Evolutionary conservation across 2,329 filamentous ascomycete species (phyloP).

Genomic region (Clonostachys byssicola): DNA sequence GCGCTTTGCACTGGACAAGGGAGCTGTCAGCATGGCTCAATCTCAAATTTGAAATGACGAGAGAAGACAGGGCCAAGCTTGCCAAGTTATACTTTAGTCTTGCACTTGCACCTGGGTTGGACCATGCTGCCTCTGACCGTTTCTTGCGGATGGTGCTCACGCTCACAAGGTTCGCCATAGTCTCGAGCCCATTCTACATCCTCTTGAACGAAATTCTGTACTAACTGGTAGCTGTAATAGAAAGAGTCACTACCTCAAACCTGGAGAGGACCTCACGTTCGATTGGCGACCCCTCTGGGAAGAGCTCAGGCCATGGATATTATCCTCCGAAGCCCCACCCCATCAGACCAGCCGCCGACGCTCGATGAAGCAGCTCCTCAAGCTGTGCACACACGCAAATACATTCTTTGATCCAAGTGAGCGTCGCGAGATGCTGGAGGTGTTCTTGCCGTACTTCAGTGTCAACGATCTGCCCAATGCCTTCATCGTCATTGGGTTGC

Average conservation of each 20-base stretch:
- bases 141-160: conserved; percentile 97
- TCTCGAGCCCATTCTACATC: not conserved
- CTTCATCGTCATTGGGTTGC: conserved; percentile 83
- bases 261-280: conserved; percentile 81
- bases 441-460: conserved; percentile 83
- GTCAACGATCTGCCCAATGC: conserved; percentile 89
- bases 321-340: conserved; percentile 76
- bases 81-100: conserved; percentile 94
- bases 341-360: conserved; percentile 53
- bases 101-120: conserved; percentile 82
- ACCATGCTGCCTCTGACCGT: conserved; percentile 75
- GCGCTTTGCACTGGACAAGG: conserved; percentile 93
- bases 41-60: conserved; percentile 94
- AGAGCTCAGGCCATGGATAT: conserved; percentile 84
- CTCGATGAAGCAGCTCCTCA: conserved; percentile 66
- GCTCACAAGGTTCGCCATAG: conserved; percentile 72
- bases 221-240: conserved; percentile 32
- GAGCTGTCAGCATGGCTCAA: conserved; percentile 94
- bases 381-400: conserved; percentile 86
- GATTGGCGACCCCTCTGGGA: conserved; percentile 94
- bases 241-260: conserved; percentile 92
- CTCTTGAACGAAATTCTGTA: not conserved
- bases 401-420: conserved; percentile 89
- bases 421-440: conserved; percentile 74
- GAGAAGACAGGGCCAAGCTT: conserved; percentile 76